phyloP scores from a whole-genome alignment of 768 basidiomycete species.

The Suillus brevipes region DNA sequence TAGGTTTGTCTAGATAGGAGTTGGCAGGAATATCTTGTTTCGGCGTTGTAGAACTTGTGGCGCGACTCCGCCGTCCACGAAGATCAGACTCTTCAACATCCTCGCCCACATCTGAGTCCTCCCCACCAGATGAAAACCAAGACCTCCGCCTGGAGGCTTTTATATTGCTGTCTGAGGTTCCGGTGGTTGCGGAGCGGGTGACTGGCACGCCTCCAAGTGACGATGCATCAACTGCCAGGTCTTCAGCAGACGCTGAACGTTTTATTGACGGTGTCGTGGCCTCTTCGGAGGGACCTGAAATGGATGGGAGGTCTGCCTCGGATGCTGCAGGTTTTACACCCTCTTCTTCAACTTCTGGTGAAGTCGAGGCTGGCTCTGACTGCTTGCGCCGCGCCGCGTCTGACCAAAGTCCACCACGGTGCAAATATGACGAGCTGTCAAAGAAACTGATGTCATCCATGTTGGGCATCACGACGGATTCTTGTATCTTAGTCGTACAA shows the following conservation, averaged over 20 bases:
- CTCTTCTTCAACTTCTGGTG: constrained; percentile 9
- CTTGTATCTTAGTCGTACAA: constrained; percentile 63
- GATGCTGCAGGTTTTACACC: constrained; percentile 10
- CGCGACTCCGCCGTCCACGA: constrained; percentile 28
- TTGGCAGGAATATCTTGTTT: constrained; percentile 30
- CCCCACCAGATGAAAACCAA: constrained; percentile 56
- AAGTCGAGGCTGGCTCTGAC: constrained; percentile 14
- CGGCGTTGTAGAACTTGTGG: constrained; percentile 20
- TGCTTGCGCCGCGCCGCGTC: constrained; percentile 60
- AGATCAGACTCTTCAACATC: constrained; percentile 26
- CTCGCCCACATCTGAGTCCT: constrained; percentile 30
- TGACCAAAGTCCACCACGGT: constrained; percentile 88
- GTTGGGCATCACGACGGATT: constrained; percentile 93
- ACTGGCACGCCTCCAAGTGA: constrained; percentile 24
- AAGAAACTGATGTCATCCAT: constrained; percentile 99
- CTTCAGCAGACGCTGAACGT: constrained; percentile 34
- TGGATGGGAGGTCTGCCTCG: constrained; percentile 29
- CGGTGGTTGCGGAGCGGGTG: constrained; percentile 25
- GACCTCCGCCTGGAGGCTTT: constrained; percentile 44
- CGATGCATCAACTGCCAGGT: constrained; percentile 23
- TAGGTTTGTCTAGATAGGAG: constrained; percentile 5
- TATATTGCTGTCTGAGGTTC: constrained; percentile 24
- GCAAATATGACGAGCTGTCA: constrained; percentile 61
- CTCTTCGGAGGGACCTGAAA: constrained; percentile 36
- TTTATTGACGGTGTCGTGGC: constrained; percentile 14